Evolutionary conservation across 495 filamentous ascomycete species (phyloP).

Genomic region (Entonaema liquescens): DNA sequence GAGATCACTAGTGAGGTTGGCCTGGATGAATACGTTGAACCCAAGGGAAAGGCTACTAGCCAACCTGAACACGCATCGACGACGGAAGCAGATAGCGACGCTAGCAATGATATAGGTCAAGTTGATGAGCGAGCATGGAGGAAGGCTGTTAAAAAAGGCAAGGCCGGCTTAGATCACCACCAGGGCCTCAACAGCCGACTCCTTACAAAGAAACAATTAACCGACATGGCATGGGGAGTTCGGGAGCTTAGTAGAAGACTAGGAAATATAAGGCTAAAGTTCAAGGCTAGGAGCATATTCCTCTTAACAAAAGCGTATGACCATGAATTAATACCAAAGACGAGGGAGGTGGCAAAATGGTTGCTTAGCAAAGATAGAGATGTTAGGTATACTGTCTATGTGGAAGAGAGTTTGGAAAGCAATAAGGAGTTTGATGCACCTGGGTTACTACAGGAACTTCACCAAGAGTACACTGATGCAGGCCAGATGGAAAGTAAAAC

Average conservation of each 20-base stretch:
- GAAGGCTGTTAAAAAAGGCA: constrained; percentile 42
- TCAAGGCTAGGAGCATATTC: constrained; percentile 84
- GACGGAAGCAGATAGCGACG: constrained; percentile 43
- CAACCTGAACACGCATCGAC: constrained; percentile 6
- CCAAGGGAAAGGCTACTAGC: constrained; percentile 41
- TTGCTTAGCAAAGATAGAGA: constrained; percentile 79
- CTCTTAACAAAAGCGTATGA: constrained; percentile 90
- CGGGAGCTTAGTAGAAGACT: constrained; percentile 88
- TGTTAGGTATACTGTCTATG: constrained; percentile 75
- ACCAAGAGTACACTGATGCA: constrained; percentile 40
- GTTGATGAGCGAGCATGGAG: constrained; percentile 58
- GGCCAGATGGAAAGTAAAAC: constrained; percentile 36
- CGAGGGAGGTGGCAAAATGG: constrained; percentile 82
- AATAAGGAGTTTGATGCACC: constrained; percentile 75
- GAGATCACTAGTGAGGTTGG: constrained; percentile 45
- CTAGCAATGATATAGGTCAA: constrained; percentile 47
- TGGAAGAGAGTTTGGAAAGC: constrained; percentile 76
- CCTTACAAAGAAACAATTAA: constrained; percentile 90
- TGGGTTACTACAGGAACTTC: constrained; percentile 62
- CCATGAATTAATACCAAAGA: constrained; percentile 78
- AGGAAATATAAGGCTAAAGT: constrained; percentile 77
- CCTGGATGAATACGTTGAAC: constrained; percentile 45
- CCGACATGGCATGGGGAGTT: constrained; percentile 96
- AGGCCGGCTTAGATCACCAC: constrained; percentile 42
- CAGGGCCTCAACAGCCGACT: constrained; percentile 60